Evolutionary conservation across 495 filamentous ascomycete genomes (phyloP), one percentile per base, ranked within the genome.

Genomic region (Paragyromitra xinjiangensis): DNA sequence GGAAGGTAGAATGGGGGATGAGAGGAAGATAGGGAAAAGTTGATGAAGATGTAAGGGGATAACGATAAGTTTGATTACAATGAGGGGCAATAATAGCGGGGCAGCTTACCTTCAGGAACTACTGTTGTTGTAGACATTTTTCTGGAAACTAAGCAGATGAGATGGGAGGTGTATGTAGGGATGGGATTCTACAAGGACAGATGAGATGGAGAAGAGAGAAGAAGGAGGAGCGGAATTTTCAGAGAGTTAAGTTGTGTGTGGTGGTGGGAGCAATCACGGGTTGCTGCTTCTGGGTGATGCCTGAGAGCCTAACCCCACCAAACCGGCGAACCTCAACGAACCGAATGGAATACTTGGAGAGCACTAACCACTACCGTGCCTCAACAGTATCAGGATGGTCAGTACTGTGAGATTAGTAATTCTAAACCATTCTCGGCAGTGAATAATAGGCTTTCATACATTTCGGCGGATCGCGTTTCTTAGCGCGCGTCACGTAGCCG

Each of bases 311-410:
- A 45, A 76, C 75, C 75, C 75, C 75, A 78, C 75, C 71, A 78
- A 77, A 69, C 51, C 40, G 56, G 39, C 75, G 78, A 80, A 80
- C 37, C 66, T 71, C 77, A 78, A 67, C 74, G 77, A 79, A 79
- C 48, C 68, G 68, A 79, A 79, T 77, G 74, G 74, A 77, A 77
- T 65, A 77, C 74, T 29, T 29, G 11, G 26, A 64, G 14, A 65
- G 22, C 61, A 19, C 62, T n/a, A 66, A 65, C 51, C 19, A 48
- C 48, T 26, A 3, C 50, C 16, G 24, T 29, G 39, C 40, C 29
- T n/a, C 22, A n/a, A 8, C 9, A 6, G 42, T 22, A 19, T 26
- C 19, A 4, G 69, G 16, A 55, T 26, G 24, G 8, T 16, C 22
- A n/a, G 22, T 62, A 45, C 37, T 9, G 68, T 8, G 16, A 29